phyloP scores from a whole-genome alignment of 2,329 filamentous ascomycete genomes.

The Trichoderma sp. region DNA sequence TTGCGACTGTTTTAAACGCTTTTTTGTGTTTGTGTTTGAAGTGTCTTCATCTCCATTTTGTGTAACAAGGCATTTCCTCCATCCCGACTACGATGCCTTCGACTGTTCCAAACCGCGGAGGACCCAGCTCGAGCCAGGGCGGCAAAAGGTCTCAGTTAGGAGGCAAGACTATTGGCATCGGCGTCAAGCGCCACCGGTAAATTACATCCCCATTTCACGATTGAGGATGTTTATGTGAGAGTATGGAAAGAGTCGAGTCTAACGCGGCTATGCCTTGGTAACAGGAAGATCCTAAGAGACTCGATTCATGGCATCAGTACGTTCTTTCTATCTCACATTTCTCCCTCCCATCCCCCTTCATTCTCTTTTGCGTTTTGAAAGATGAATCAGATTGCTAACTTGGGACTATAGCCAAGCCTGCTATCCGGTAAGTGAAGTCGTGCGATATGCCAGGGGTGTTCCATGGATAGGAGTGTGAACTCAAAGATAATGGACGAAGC shows the following conservation, averaged over 20 bases:
- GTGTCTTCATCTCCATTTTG: neutral
- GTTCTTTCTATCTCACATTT: conserved; percentile 25
- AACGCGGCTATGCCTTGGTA: neutral
- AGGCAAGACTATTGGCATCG: neutral
- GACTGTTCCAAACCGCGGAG: neutral
- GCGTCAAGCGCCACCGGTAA: neutral
- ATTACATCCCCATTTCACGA: neutral
- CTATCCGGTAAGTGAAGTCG: conserved; percentile 47
- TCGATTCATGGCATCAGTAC: conserved; percentile 50
- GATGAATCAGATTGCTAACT: neutral
- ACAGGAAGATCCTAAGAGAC: conserved; percentile 49
- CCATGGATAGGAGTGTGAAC: neutral
- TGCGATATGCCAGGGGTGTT: neutral
- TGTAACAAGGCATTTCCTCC: neutral
- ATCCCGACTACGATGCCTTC: neutral
- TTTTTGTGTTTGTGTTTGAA: neutral
- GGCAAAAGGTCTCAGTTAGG: neutral
- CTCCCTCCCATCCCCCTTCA: neutral
- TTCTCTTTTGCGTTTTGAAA: neutral
- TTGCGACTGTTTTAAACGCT: neutral
- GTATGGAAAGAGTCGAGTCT: neutral
- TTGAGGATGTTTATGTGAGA: neutral
- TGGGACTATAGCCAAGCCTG: conserved; percentile 47
- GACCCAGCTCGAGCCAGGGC: neutral
- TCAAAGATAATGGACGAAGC: neutral